Base-by-base conservation (phyloP, 2,329 filamentous ascomycete genomes). In the Sporothrix schenckii region DNA sequence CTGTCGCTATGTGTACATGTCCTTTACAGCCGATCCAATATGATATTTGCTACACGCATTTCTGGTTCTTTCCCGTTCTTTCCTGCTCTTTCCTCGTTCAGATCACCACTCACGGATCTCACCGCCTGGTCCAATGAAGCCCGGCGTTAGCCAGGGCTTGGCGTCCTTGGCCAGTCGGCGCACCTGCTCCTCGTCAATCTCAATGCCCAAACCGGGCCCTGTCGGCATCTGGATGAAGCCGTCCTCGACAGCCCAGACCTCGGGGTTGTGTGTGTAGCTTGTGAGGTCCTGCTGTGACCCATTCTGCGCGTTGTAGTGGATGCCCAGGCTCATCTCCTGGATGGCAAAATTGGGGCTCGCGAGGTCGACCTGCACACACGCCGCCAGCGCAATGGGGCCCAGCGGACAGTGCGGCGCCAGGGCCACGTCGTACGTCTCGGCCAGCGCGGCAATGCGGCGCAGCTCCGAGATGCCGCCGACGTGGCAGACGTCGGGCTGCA, bases 311-410 rank as follows among this genome's bases (percentile, higher is more conserved):
- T 91, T 91, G 77, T 91, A 92, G 78, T 92, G 89, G 76, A 91
- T 91, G 0, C 89, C 89, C 53, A 91, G 75, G 72, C 86, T 88
- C 89, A 91, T 91, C 77, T 91, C 89, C 76, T 90, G 87, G 60
- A 91, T 90, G 10, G 83, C 85, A 76, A 88, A 90, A 79, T 87
- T 91, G 72, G 81, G 83, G 52, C 78, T 85, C 21, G 78, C 79
- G 66, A 83, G 80, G 66, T 86, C 87, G 13, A 91, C 84, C 74
- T 91, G 88, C 66, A 90, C 81, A 73, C 84, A 86, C 0, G 88
- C 89, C 2, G 88, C 88, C n/a, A 91, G 81, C 0, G 89, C 87
- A 70, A 91, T 88, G 0, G 89, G 88, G 0, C 89, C 89, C 0
- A 91, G 79, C 1, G 88, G 88, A 75, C 87, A 90, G 76, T 91